Evolutionary conservation across 23 red algal genomes (phyloP).

Genomic region (Gracilariopsis chorda): DNA sequence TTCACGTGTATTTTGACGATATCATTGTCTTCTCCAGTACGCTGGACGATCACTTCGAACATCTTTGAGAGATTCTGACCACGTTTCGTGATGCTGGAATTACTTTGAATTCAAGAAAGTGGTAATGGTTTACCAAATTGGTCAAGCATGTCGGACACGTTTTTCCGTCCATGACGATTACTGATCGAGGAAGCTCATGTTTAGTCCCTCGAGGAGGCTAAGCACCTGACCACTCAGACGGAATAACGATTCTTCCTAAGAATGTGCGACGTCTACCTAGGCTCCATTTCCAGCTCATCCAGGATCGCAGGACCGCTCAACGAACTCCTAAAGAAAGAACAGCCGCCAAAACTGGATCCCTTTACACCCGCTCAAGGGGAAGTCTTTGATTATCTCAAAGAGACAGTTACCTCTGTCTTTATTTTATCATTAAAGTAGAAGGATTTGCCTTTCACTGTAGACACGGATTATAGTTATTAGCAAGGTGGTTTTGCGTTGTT

Average conservation of each 20-base stretch:
- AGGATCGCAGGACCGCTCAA: constrained; percentile 3
- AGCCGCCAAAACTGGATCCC: background rate
- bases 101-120: constrained; percentile 27
- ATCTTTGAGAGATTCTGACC: background rate
- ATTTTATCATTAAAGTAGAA: background rate
- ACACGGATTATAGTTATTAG: background rate
- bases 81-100: background rate
- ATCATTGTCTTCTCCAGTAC: constrained; percentile 21
- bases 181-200: background rate
- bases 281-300: constrained; percentile 12
- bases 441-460: background rate
- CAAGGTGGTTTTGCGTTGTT: background rate
- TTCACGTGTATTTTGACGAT: constrained; percentile 6
- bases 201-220: background rate
- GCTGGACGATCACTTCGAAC: background rate
- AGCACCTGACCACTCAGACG: constrained; percentile 1
- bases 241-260: constrained; percentile 15
- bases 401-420: background rate
- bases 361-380: background rate
- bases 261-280: constrained; percentile 9
- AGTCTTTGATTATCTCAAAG: background rate
- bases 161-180: constrained; percentile 21
- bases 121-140: background rate
- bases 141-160: constrained; percentile 31
- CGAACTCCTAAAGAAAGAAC: background rate